Base-by-base conservation (phyloP, 2,329 filamentous ascomycete genomes). In the Blumeria hordei region DNA sequence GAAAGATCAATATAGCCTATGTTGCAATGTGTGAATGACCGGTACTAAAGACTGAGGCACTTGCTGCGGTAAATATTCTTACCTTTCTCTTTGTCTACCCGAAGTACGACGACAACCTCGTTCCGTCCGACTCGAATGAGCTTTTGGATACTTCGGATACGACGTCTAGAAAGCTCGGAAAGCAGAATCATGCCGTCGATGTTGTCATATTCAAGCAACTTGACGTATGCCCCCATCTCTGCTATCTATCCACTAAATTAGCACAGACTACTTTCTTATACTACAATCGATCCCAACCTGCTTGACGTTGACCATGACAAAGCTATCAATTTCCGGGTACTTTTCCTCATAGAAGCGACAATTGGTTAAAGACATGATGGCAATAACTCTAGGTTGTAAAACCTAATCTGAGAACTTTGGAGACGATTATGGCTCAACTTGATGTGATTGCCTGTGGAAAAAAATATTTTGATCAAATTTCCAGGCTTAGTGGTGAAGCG, bases 231-330 rank as follows among this genome's bases (percentile, higher is more conserved):
- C 70, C 92, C 92, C 93, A 98, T 98, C 72, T 98, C 93, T 69
- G 92, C 92, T 68, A 98, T 98, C 85, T 92, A 32, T 50, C 16
- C 45, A 9, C 18, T 28, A 35, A 34, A 21, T 18, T 60, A 56
- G 59, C 57, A 14, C 44, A 9, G 59, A 58, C 55, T 53, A 33
- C 39, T 32, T 53, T 6, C 37, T 35, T n/a, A 35, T 28, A 16
- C 16, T 6, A 14, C n/a, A 10, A 14, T 10, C 32, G 45, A 18
- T 16, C 66, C 76, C 59, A 68, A 88, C 85, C 81, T 94, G 88
- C 79, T 94, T 94, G 65, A 96, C 92, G 71, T 96, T 98, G 69
- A 98, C 92, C 92, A 98, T 98, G 68, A 98, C 93, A 72, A 95
- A 96, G 76, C 87, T 94, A 73, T 98, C 92, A 69, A 98, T 90